Percentiles rank a stretch among this genome's conserved stretches.
phyloP scores from a whole-genome alignment of 73 alveolate genomes.

The Uronychia setigera region DNA sequence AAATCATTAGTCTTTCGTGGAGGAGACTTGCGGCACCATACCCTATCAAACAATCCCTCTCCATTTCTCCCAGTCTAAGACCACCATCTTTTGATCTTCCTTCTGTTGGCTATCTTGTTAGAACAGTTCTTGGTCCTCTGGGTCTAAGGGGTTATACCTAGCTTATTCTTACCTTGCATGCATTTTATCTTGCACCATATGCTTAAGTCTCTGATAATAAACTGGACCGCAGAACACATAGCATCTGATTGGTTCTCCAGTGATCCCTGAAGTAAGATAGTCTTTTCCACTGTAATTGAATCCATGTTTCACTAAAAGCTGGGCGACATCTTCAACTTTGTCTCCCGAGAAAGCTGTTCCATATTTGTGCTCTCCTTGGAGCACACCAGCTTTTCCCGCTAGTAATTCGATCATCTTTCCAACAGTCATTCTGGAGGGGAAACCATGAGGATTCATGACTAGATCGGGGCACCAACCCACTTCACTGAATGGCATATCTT shows the following conservation, averaged over 20 bases:
- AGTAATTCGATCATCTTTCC: slow-evolving; percentile 97
- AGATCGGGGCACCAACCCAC: slow-evolving; percentile 99
- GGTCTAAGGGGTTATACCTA: slow-evolving; percentile 60
- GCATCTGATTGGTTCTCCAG: slow-evolving; percentile 98
- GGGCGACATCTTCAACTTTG: slow-evolving; percentile 86
- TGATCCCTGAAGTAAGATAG: slow-evolving; percentile 93
- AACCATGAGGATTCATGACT: slow-evolving; percentile 99
- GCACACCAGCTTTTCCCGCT: slow-evolving; percentile 94
- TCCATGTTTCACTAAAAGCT: slow-evolving; percentile 86
- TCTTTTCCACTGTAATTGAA: slow-evolving; percentile 96
- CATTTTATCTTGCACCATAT: slow-evolving; percentile 99
- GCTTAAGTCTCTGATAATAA: slow-evolving; percentile 98
- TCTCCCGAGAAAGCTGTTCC: slow-evolving; percentile 99
- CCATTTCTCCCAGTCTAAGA: slow-evolving; percentile 98
- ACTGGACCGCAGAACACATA: slow-evolving; percentile 98
- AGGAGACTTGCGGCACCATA: slow-evolving; percentile 97
- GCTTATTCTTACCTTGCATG: slow-evolving; percentile 91
- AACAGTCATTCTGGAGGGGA: slow-evolving; percentile 99
- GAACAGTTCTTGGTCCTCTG: slow-evolving; percentile 94
- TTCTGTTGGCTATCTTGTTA: slow-evolving; percentile 99
- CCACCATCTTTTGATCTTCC: slow-evolving; percentile 99
- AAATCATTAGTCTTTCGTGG: slow-evolving; percentile 96
- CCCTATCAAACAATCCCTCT: slow-evolving; percentile 99
- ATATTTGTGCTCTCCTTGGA: slow-evolving; percentile 91
- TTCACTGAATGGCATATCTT: slow-evolving; percentile 98